phyloP scores from a whole-genome alignment of 2,329 filamentous ascomycete species.

The Stylonectria norvegica region DNA sequence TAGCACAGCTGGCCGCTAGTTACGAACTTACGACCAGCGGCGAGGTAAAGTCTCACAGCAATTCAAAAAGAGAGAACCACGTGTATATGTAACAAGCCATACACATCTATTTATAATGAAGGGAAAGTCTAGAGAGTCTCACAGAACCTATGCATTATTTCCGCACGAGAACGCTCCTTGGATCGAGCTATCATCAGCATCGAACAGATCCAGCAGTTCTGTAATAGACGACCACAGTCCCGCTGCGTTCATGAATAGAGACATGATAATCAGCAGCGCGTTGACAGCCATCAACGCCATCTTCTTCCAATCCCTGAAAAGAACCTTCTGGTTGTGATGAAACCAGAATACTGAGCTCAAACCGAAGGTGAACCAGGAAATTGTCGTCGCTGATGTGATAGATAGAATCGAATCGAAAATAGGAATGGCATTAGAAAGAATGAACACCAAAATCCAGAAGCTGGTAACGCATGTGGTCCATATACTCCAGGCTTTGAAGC shows the following conservation, averaged over 20 bases:
- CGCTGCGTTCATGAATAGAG: slow-evolving; percentile 24
- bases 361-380: slow-evolving; percentile 27
- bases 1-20: too few species aligned
- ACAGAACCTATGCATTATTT: slow-evolving; percentile 13
- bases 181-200: slow-evolving; percentile 8
- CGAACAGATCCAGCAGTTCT: slow-evolving; percentile 20
- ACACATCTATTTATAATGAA: too few species aligned
- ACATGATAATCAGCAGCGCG: slow-evolving; percentile 15
- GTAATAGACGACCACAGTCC: slow-evolving; percentile 24
- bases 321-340: slow-evolving; percentile 19
- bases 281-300: slow-evolving; percentile 17
- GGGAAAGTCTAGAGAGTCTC: too few species aligned
- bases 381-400: slow-evolving; percentile 23
- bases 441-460: slow-evolving; percentile 27
- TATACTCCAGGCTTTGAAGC: slow-evolving; percentile 24
- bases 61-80: too few species aligned
- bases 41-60: too few species aligned
- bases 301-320: slow-evolving; percentile 22
- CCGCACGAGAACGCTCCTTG: slow-evolving; percentile 22
- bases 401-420: slow-evolving; percentile 29
- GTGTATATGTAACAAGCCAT: too few species aligned
- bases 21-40: too few species aligned
- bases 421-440: slow-evolving; percentile 27
- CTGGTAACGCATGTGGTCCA: slow-evolving; percentile 21
- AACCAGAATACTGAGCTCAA: slow-evolving; percentile 26